Evolutionary conservation across 306 rosid genomes (phyloP), one percentile per base, ranked within the genome.

Genomic region (Castanea mollissima): DNA sequence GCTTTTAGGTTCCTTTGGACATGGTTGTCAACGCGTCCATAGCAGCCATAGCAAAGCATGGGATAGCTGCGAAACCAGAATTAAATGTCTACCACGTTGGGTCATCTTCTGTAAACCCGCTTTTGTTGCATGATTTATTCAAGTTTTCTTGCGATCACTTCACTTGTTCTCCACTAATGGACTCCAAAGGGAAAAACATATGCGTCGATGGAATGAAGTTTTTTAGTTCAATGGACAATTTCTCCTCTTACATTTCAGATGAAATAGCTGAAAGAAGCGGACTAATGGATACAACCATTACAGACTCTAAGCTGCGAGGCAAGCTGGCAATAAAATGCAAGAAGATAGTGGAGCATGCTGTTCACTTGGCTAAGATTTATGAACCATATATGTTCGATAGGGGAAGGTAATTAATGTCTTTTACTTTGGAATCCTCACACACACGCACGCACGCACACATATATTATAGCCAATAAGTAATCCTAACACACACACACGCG

Each of bases 21-120:
- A 23, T 23, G 23, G 23, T 23, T 23, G 23, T 23, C 23, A 23
- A 23, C 23, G 23, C 23, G 23, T 81, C 74, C 2, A 55, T 88
- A 75, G 92, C 92, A 0, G 92, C 90, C 1, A 86, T 88, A 69
- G 85, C 89, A 15, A 84, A 76, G 69, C 92, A 86, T 58, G 92
- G 92, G 60, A 25, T 31, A 64, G 62, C 83, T 32, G 82, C 56
- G 55, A 73, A 73, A 31, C 80, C 83, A 23, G 78, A 79, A 34
- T 78, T 88, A 23, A 88, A 77, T 32, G 71, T 83, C 58, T 88
- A 88, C 85, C 92, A 88, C 9, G 76, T 88, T 0, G 89, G 85
- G 4, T 88, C 92, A 18, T 88, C 92, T 1, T 79, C 84, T 18
- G 79, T 76, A 51, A 88, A 88, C 55, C 92, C 92, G 1, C 52